A percentile compares a stretch with the other conserved stretches of the same genome.
Evolutionary conservation across 495 filamentous ascomycete genomes (phyloP).

Genomic region (Tuber calosporum): DNA sequence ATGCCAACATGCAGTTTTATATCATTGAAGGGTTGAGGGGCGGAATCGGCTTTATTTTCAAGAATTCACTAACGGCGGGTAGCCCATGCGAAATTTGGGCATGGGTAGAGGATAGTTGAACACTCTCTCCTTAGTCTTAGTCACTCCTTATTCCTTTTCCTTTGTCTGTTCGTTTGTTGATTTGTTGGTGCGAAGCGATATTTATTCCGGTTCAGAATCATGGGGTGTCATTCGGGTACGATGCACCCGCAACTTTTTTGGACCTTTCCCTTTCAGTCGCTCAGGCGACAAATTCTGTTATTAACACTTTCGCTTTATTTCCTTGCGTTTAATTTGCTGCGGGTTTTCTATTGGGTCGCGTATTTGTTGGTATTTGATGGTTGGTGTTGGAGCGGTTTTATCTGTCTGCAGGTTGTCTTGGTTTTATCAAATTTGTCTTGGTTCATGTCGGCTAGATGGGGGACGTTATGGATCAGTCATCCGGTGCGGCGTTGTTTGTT

Average conservation of each 20-base stretch:
- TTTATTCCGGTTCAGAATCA: not conserved
- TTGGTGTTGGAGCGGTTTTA: not conserved
- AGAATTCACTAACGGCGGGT: not conserved
- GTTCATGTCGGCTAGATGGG: not conserved
- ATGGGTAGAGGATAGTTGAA: not conserved
- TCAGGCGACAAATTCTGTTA: not conserved
- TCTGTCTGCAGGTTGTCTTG: no score
- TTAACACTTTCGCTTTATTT: not conserved
- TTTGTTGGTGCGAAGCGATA: not conserved
- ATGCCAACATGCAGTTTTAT: not conserved
- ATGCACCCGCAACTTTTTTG: not conserved
- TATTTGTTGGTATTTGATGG: not conserved
- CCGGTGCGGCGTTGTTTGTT: not conserved
- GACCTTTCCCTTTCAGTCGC: not conserved
- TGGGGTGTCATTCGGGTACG: not conserved
- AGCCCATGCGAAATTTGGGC: not conserved
- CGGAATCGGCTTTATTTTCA: not conserved
- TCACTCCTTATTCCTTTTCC: not conserved
- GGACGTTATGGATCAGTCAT: not conserved
- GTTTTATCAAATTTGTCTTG: no score
- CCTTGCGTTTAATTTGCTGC: not conserved
- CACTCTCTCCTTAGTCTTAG: not conserved
- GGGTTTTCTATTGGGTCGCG: not conserved
- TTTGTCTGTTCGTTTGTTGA: not conserved
- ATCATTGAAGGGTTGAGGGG: not conserved